These are phyloP conservation scores for Neopestalotiopsis sp. DNA, from an alignment of 2,329 filamentous ascomycete species.

Conservation along the genomic window DNA sequence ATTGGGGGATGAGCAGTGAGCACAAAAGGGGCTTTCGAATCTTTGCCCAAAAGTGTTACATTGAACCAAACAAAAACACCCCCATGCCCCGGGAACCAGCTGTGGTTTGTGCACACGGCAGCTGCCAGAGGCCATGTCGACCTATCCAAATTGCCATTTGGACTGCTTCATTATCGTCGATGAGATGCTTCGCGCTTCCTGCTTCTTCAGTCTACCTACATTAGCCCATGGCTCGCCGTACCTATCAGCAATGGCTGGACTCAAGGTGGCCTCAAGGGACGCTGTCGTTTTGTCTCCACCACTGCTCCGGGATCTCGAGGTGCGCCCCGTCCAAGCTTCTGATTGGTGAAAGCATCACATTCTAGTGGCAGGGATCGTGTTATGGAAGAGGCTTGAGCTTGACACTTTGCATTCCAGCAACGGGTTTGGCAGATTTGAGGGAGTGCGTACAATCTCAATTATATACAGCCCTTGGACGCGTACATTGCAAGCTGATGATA, in stretches of 20 bases:
- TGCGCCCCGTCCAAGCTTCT: slow-evolving; percentile 9
- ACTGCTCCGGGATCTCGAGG: neutral
- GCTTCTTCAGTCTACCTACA: neutral
- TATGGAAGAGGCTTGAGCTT: slow-evolving; percentile 15
- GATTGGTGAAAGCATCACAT: slow-evolving; percentile 7
- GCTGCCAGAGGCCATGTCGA: neutral
- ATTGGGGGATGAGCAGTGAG: neutral
- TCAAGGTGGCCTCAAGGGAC: slow-evolving; percentile 1
- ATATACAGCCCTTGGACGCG: neutral
- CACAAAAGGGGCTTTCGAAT: slow-evolving; percentile 16
- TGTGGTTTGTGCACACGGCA: neutral
- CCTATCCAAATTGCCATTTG: neutral
- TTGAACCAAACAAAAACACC: neutral
- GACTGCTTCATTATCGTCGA: neutral
- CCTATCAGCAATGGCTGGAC: neutral
- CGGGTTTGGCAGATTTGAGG: neutral
- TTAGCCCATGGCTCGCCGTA: neutral
- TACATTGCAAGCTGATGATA: neutral
- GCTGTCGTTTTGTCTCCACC: neutral
- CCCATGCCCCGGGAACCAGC: neutral
- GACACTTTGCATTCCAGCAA: neutral
- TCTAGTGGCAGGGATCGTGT: slow-evolving; percentile 5
- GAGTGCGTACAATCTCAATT: neutral
- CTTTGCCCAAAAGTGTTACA: neutral
- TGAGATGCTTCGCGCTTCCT: neutral